Evolutionary conservation across 2,329 filamentous ascomycete genomes (phyloP).

Genomic region (Didymella sp.): DNA sequence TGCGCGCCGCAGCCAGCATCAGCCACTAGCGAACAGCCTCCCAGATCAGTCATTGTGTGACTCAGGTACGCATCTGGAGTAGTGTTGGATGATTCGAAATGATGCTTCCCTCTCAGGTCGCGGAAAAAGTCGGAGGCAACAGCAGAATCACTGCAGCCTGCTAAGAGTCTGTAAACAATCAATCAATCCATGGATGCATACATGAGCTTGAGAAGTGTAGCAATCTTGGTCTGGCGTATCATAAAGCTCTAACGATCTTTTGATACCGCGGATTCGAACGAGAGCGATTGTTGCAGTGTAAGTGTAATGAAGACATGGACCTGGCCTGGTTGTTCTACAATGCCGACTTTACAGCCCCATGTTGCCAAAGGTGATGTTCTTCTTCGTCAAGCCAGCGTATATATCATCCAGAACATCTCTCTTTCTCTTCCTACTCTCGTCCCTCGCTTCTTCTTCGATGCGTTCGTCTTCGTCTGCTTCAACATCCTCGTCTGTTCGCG

Average conservation of each 20-base stretch:
- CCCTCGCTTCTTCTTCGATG: slow-evolving; percentile 43
- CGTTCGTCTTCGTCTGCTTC: slow-evolving; percentile 53
- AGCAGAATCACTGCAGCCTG: too few relatives aligned
- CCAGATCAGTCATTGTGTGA: slow-evolving; percentile 32
- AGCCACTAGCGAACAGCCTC: slow-evolving; percentile 24
- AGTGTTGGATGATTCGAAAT: slow-evolving; percentile 38
- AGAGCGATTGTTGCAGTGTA: too few relatives aligned
- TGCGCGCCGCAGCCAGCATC: slow-evolving; percentile 12
- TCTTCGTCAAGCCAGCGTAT: slow-evolving; percentile 76
- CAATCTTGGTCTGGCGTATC: too few relatives aligned
- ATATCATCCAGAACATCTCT: slow-evolving; percentile 80
- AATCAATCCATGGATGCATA: too few relatives aligned
- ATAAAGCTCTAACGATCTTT: too few relatives aligned
- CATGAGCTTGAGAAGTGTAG: too few relatives aligned
- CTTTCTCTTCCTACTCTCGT: slow-evolving; percentile 65
- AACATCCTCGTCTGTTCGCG: slow-evolving; percentile 60
- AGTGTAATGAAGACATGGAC: too few relatives aligned
- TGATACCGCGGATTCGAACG: too few relatives aligned
- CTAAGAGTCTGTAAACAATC: too few relatives aligned
- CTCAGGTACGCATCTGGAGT: slow-evolving; percentile 25
- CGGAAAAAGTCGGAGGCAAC: too few relatives aligned
- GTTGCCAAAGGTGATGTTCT: slow-evolving; percentile 66
- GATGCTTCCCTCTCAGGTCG: slow-evolving; percentile 11
- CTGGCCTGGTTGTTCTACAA: too few relatives aligned
- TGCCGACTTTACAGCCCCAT: slow-evolving; percentile 29